Conservation (phyloP, 1,284 basidiomycete genomes). For the Fomitopsis betulina region DNA sequence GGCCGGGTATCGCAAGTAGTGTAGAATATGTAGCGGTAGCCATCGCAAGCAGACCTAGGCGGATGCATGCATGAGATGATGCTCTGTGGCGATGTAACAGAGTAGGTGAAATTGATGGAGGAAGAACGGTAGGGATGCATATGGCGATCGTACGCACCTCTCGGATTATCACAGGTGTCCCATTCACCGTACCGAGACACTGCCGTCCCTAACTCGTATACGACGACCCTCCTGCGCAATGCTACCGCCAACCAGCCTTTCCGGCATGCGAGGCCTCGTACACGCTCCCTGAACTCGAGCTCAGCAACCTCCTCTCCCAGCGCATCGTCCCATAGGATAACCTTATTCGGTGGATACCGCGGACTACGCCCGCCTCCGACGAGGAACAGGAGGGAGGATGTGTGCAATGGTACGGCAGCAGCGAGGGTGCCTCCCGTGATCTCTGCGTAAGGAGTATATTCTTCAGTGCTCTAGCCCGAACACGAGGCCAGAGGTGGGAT, state of each 20-base stretch:
- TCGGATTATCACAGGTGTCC: constrained; percentile 86
- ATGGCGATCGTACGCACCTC: constrained; percentile 48
- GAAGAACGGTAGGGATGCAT: background rate
- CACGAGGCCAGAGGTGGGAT: constrained; percentile 5
- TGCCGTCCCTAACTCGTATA: constrained; percentile 68
- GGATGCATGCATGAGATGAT: background rate
- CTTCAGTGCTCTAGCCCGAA: constrained; percentile 5
- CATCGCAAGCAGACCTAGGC: constrained; percentile 76
- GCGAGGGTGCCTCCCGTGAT: constrained; percentile 78
- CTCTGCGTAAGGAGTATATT: constrained; percentile 37
- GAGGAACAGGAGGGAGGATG: constrained; percentile 84
- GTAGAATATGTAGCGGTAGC: constrained; percentile 77
- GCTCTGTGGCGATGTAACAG: background rate
- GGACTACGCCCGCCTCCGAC: constrained; percentile 88
- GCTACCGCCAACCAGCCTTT: constrained; percentile 84
- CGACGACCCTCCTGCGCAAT: constrained; percentile 72
- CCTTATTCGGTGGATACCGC: constrained; percentile 93
- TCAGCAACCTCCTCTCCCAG: constrained; percentile 76
- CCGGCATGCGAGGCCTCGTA: constrained; percentile 77
- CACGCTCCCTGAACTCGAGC: constrained; percentile 87
- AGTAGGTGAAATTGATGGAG: constrained; percentile 6
- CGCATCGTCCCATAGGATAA: constrained; percentile 85
- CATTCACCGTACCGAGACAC: constrained; percentile 72
- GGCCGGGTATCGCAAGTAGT: constrained; percentile 82
- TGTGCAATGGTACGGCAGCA: constrained; percentile 74